Conservation (phyloP, 192 early-diverging fungal species). For the Rhizophagus sp. region DNA sequence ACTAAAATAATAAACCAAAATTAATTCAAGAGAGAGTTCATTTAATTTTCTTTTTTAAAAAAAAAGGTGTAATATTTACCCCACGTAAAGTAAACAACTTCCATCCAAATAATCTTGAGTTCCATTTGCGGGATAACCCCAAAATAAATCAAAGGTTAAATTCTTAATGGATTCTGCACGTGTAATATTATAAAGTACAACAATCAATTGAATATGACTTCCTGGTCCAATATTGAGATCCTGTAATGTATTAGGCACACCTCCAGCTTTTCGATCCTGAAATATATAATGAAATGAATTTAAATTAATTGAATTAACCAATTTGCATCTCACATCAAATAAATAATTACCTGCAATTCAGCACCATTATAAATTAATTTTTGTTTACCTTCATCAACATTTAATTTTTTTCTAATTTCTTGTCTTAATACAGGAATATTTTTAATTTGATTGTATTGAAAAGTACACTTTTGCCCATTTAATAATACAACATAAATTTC, state of each 20-base stretch:
- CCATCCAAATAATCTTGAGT: constrained; percentile 31
- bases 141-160: constrained; percentile 29
- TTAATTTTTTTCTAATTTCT: not conserved
- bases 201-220: constrained; percentile 31
- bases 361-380: constrained; percentile 30
- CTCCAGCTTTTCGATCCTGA: not conserved
- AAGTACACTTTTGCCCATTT: constrained; percentile 16
- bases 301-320: not conserved
- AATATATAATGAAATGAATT: not conserved
- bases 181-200: constrained; percentile 31
- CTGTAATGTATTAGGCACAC: not conserved
- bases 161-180: constrained; percentile 16
- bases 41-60: not conserved
- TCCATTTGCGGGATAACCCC: constrained; percentile 25
- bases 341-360: constrained; percentile 12
- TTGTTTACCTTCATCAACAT: constrained; percentile 24
- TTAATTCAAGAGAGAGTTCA: not conserved
- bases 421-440: not conserved
- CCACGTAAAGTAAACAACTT: constrained; percentile 28
- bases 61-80: not conserved
- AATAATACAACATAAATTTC: constrained; percentile 20
- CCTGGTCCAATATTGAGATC: constrained; percentile 20
- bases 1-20: too few relatives aligned
- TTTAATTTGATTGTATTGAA: not conserved
- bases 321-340: not conserved